Evolutionary conservation across 1,284 basidiomycete species (phyloP), one percentile per base, ranked within the genome.

Genomic region (Tremellales sp.): DNA sequence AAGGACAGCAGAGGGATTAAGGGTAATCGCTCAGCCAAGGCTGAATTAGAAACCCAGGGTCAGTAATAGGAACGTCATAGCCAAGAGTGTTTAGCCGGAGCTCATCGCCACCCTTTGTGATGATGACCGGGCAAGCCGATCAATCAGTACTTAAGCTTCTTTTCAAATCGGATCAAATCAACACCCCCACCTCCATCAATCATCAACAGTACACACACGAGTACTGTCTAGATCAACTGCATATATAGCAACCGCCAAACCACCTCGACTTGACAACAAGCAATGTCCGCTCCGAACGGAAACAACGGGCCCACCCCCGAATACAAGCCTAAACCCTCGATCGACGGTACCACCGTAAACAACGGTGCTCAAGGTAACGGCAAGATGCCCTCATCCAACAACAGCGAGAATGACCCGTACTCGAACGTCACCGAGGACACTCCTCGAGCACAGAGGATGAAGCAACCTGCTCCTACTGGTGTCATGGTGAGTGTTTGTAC

Each of bases 391-490:
- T 26, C 47, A 17, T 8, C 19, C 4, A 46, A 35, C 25, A 45
- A 24, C 37, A 26, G 26, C 35, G 57, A 60, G 6, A 59, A 70
- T 17, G 68, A 70, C 21, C 64, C 68, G 19, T 60, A 70, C 48
- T 62, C 66, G 46, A 68, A 66, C 49, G 67, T 70, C 26, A 70
- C 68, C 6, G 68, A 70, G 21, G 68, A 70, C 17, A 49, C 56
- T 43, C 65, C 65, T 7, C 52, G 64, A 31, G 25, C 52, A 39
- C 17, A 37, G 31, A 65, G 63, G 46, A n/a, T n/a, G n/a, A 19
- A 13, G 31, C 36, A 6, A 27, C 25, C 25, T 19, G 7, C 24
- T 23, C 42, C 19, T 31, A 23, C 27, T 21, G 46, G 47, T 19
- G 46, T 49, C 4, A 40, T 53, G 12, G 46, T 53, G 39, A 45